A percentile compares a stretch with the other conserved stretches of the same genome.
Evolutionary conservation across 1,139 yeast species (phyloP).

Genomic region (Insectozyma bohioensis): DNA sequence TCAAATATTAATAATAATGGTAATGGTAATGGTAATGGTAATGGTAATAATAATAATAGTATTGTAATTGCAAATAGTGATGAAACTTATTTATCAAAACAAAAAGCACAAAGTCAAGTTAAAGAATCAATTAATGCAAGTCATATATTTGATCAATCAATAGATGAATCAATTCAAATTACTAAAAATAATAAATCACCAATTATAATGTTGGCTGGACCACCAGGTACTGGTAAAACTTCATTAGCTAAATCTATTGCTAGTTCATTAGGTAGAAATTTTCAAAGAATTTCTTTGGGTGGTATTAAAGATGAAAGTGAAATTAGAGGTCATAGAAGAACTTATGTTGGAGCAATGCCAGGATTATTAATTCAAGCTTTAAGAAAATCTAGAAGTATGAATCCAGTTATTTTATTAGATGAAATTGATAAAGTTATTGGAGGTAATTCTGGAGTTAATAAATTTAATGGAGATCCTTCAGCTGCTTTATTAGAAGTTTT

Average conservation of each 20-base stretch:
- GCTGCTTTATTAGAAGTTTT: conserved; percentile 87
- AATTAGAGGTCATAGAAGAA: conserved; percentile 87
- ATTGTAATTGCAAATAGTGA: conserved; percentile 40
- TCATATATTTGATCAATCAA: conserved; percentile 11
- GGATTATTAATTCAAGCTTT: conserved; percentile 81
- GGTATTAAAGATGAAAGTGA: conserved; percentile 91
- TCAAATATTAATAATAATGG: conserved; percentile 1
- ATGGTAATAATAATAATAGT: conserved; percentile 16
- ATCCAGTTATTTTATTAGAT: conserved; percentile 85
- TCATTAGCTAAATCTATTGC: conserved; percentile 88
- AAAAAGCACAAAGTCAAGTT: conserved; percentile 27
- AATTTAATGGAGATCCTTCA: conserved; percentile 82
- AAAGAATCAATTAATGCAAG: conserved; percentile 19
- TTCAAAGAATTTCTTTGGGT: conserved; percentile 84
- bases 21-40: conserved; percentile 1
- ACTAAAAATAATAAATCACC: conserved; percentile 57
- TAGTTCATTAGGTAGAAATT: conserved; percentile 70
- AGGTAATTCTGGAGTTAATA: conserved; percentile 48
- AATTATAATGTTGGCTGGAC: conserved; percentile 82
- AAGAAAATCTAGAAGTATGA: conserved; percentile 75
- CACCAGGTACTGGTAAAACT: conserved; percentile 96
- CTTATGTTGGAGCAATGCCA: conserved; percentile 94
- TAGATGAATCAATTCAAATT: conserved; percentile 24
- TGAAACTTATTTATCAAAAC: conserved; percentile 30
- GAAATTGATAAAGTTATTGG: conserved; percentile 85